Evolutionary conservation across 176 grass and related monocot genomes (phyloP), one percentile per base, ranked within the genome.

Genomic region (Miscanthus lutarioriparius): DNA sequence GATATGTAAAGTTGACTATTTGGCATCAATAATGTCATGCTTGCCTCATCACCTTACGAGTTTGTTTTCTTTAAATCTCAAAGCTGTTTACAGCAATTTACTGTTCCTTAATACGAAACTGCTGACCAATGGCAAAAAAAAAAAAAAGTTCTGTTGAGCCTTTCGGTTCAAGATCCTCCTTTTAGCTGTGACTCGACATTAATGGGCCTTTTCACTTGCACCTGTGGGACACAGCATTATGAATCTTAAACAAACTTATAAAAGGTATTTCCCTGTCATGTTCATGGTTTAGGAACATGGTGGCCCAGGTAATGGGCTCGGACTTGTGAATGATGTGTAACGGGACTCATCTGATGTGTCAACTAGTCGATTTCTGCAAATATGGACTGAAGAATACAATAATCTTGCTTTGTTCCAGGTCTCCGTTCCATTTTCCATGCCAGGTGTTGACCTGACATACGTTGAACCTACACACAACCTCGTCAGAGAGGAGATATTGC

Each of bases 321-420:
- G 74, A 27, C 79, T 53, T 83, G 65, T 83, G 74, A 27, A 39
- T 53, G 32, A 82, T 83, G 79, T 80, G 73, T 58, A 78, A 58
- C 48, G 78, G 85, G 78, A 82, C 59, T 71, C 66, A 68, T 88
- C 45, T 88, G 90, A 88, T 88, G 78, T 85, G 86, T 91, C 85
- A 86, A 54, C 68, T 54, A 37, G 35, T 41, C 37, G 17, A 77
- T 85, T 88, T 90, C 66, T 37, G 54, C 73, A 71, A 76, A 80
- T 44, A 51, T 25, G 32, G 77, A 86, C 58, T 70, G 78, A 48
- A 44, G 78, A 58, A 44, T 75, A 41, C 4, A 61, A 32, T 83
- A 49, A 59, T 40, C 64, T 25, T 67, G 58, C 84, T 86, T 82
- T 65, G 15, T 73, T 67, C 53, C 27, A 10, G 25, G 36, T 82